Conservation (phyloP, 2,329 filamentous ascomycete species). For the Fusarium drepaniforme region DNA sequence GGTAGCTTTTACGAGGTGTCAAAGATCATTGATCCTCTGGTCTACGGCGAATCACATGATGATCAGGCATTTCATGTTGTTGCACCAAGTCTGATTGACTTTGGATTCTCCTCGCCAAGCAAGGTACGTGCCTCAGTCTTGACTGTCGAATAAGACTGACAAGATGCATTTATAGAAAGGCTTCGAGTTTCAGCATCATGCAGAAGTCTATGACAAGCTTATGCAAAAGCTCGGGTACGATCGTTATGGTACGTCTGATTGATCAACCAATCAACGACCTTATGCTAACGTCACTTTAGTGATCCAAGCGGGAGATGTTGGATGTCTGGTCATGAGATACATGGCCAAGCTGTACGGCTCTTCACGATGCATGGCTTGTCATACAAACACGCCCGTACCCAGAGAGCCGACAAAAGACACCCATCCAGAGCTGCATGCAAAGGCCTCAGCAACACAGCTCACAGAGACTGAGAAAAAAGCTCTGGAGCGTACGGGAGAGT, state of each 20-base stretch:
- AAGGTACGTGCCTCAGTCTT: not conserved
- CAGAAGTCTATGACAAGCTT: constrained; percentile 14
- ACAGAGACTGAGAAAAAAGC: not conserved
- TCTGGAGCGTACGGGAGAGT: not conserved
- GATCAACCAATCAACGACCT: not conserved
- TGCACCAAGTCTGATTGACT: constrained; percentile 16
- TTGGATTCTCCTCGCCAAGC: constrained; percentile 15
- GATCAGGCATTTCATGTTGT: constrained; percentile 15
- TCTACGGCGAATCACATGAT: not conserved
- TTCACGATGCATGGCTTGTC: constrained; percentile 8
- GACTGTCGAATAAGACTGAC: not conserved
- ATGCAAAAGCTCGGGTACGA: constrained; percentile 23
- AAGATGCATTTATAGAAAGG: not conserved
- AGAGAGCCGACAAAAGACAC: not conserved
- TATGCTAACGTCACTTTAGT: constrained; percentile 3
- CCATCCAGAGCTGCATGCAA: not conserved
- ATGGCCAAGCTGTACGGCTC: constrained; percentile 11
- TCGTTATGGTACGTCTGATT: constrained; percentile 1
- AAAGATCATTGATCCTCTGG: constrained; percentile 10
- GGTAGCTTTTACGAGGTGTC: constrained; percentile 17
- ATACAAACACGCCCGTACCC: constrained; percentile 10
- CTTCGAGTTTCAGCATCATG: constrained; percentile 9
- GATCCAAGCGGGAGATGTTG: constrained; percentile 20
- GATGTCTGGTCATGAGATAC: constrained; percentile 5
- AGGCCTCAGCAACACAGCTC: not conserved